Conservation (phyloP, 768 basidiomycete species). For the Pulveroboletus sp. region DNA sequence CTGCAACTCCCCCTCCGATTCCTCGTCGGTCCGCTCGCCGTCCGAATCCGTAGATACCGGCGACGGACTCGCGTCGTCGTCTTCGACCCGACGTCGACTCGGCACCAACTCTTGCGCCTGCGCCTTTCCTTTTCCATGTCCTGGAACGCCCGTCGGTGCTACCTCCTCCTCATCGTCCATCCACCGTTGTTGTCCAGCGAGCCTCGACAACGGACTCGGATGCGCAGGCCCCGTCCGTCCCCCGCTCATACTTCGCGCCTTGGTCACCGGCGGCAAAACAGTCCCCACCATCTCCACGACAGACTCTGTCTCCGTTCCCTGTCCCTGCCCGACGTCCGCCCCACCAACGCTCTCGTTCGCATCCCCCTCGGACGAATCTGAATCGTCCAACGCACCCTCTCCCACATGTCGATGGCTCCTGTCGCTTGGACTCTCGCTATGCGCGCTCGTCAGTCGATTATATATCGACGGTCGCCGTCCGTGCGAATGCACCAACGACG, state of each 20-base stretch:
- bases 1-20: slow-evolving; percentile 14
- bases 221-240: slow-evolving; percentile 34
- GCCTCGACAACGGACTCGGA: slow-evolving; percentile 65
- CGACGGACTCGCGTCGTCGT: slow-evolving; percentile 51
- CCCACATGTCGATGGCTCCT: slow-evolving; percentile 61
- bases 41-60: slow-evolving; percentile 65
- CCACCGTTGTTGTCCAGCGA: slow-evolving; percentile 54
- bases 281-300: slow-evolving; percentile 27
- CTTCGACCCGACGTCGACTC: slow-evolving; percentile 38
- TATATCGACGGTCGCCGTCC: slow-evolving; percentile 38
- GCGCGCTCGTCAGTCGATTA: slow-evolving; percentile 34
- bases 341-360: slow-evolving; percentile 19
- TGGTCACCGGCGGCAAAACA: slow-evolving; percentile 24
- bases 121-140: too few species aligned
- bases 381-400: slow-evolving; percentile 75
- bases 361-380: slow-evolving; percentile 52
- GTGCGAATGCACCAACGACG: slow-evolving; percentile 29
- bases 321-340: slow-evolving; percentile 19
- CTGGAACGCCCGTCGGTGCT: not conserved
- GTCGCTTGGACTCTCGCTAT: slow-evolving; percentile 37
- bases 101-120: slow-evolving; percentile 12
- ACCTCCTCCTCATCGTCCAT: slow-evolving; percentile 44
- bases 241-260: slow-evolving; percentile 34
- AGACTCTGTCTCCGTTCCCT: slow-evolving; percentile 32
- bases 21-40: slow-evolving; percentile 40